Evolutionary conservation across 177 flowering plant species (phyloP), one percentile per base, ranked within the genome.

Genomic region (Telopea speciosissima): DNA sequence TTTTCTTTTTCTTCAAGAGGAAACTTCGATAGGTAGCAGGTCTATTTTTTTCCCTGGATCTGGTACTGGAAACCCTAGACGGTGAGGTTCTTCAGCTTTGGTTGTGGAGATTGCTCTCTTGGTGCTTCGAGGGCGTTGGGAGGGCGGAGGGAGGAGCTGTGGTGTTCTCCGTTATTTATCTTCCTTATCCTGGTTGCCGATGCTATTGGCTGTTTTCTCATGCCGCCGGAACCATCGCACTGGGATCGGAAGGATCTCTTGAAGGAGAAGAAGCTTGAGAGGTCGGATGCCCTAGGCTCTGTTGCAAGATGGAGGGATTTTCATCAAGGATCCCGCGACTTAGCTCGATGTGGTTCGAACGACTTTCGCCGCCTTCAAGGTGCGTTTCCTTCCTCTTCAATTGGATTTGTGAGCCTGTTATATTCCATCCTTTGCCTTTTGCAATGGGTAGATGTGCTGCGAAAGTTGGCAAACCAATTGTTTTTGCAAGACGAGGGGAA

Each of bases 201-300:
- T 86, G 91, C 87, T 71, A 63, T 83, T 79, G 74, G 60, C 49
- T 68, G 74, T 44, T 63, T 58, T 78, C 85, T 78, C 80, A 90
- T 90, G 96, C 96, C 96, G 83, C 88, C 88, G 59, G 93, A 89
- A 82, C 87, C 89, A 60, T 74, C 76, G 82, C 84, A 83, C 56
- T 89, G 86, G 87, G 89, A 87, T 74, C 88, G 91, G 79, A 88
- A 86, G 78, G 94, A 88, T 68, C 80, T 81, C 73, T 78, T 81
- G 76, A 90, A 76, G 83, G 89, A 85, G 83, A 86, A 84, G 91
- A 87, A 83, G 86, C 79, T 80, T 78, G 91, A 82, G 77, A 75
- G 85, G 81, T 62, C 82, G 56, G 92, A 77, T 62, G 66, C 81
- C 28, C 25, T 79, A 33, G 81, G 78, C 31, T 66, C 85, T 12